Percentiles rank a stretch among this genome's conserved stretches.
phyloP scores from a whole-genome alignment of 1,284 basidiomycete species.

The Singerocomus inundabilis region DNA sequence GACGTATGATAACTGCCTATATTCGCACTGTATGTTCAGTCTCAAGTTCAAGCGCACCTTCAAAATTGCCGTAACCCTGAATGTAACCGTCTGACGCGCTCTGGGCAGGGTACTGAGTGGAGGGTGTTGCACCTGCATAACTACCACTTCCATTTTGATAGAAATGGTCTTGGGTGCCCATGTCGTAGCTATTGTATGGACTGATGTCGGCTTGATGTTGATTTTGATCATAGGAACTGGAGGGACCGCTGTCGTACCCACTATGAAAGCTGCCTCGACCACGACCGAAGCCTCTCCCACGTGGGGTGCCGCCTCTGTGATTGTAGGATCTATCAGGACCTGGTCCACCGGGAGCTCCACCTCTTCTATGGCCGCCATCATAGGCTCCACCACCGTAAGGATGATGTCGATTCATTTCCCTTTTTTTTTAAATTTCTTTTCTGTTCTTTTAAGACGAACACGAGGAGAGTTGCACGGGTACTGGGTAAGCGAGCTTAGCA shows the following conservation, averaged over 20 bases:
- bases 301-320: slow-evolving; percentile 57
- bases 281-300: slow-evolving; percentile 65
- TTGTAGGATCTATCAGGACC: slow-evolving; percentile 73
- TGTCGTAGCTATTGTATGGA: slow-evolving; percentile 66
- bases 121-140: slow-evolving; percentile 47
- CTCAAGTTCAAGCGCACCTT: slow-evolving; percentile 79
- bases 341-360: slow-evolving; percentile 59
- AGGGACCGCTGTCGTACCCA: slow-evolving; percentile 47
- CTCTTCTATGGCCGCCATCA: slow-evolving; percentile 61
- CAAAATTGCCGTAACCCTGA: slow-evolving; percentile 62
- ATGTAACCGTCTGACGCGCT: slow-evolving; percentile 44
- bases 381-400: slow-evolving; percentile 70
- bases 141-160: slow-evolving; percentile 56
- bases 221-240: slow-evolving; percentile 59
- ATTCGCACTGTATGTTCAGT: slow-evolving; percentile 41
- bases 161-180: slow-evolving; percentile 56
- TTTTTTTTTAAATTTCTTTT: slow-evolving; percentile 17
- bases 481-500: slow-evolving; percentile 32
- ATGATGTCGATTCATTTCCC: slow-evolving; percentile 80
- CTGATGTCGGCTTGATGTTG: slow-evolving; percentile 56
- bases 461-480: slow-evolving; percentile 30
- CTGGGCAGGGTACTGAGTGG: slow-evolving; percentile 45
- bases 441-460: slow-evolving; percentile 29
- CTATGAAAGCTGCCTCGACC: slow-evolving; percentile 56
- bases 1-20: slow-evolving; percentile 33